phyloP scores from a whole-genome alignment of 129 eudicot genomes.

The Lonicera japonica region DNA sequence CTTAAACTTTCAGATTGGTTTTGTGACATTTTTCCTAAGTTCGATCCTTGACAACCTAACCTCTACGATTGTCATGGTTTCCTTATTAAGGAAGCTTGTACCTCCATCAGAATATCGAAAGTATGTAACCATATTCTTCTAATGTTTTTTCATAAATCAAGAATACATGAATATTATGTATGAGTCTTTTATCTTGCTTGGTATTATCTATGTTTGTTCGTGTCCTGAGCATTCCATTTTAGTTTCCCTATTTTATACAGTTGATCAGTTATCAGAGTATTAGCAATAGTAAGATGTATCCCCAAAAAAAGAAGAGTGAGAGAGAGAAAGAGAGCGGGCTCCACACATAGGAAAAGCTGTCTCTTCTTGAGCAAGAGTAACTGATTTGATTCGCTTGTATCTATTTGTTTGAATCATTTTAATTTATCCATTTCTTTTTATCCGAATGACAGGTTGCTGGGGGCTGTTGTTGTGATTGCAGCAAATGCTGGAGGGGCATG shows the following conservation, averaged over 20 bases:
- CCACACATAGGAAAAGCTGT: too few species aligned
- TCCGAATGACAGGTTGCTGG: conserved; percentile 60
- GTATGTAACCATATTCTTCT: conserved; percentile 35
- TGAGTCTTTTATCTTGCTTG: conserved; percentile 5
- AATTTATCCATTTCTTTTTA: too few species aligned
- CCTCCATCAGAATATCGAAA: conserved; percentile 94
- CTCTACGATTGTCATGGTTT: conserved; percentile 97
- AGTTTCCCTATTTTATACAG: neutral
- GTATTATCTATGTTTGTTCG: neutral
- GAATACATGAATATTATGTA: neutral
- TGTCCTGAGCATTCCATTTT: neutral
- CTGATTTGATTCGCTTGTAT: too few species aligned
- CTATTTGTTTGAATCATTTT: neutral
- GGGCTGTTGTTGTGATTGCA: conserved; percentile 92
- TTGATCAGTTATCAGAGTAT: neutral
- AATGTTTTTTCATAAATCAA: neutral
- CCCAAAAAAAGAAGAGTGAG: too few species aligned
- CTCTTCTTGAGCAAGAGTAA: too few species aligned
- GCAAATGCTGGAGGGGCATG: conserved; percentile 99
- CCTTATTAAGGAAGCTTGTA: conserved; percentile 83
- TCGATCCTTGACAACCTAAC: conserved; percentile 94
- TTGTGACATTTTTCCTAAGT: conserved; percentile 91
- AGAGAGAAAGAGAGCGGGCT: too few species aligned
- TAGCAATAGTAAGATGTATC: too few species aligned
- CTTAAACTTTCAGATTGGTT: conserved; percentile 69